These are phyloP conservation scores for Neurospora africana DNA, from an alignment of 495 filamentous ascomycete species.

Conservation along the genomic window DNA sequence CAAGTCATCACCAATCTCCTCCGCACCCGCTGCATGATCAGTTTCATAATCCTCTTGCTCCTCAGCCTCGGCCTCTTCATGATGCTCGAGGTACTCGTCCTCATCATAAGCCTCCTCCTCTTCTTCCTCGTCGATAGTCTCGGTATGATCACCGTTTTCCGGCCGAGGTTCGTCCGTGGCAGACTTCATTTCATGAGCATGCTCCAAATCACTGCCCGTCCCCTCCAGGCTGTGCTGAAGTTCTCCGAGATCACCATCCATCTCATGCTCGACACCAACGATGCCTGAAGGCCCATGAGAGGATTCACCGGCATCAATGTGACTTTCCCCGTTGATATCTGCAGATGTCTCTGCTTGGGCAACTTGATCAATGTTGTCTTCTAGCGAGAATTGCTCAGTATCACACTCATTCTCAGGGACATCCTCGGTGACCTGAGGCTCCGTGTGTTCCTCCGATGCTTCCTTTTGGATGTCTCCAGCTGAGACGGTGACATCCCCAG, in stretches of 20 bases:
- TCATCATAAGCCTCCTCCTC: background rate
- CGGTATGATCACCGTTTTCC: background rate
- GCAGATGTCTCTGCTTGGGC: background rate
- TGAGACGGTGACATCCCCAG: background rate
- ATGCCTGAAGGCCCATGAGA: background rate
- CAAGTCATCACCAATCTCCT: slow-evolving; percentile 1
- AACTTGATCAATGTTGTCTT: background rate
- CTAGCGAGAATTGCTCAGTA: background rate
- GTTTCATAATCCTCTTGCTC: background rate
- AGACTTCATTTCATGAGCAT: background rate
- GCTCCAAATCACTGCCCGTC: background rate
- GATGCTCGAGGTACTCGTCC: background rate
- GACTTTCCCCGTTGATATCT: background rate
- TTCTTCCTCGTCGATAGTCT: background rate
- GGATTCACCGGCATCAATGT: background rate
- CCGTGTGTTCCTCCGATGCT: background rate
- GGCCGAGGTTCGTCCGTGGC: background rate
- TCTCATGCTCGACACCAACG: background rate
- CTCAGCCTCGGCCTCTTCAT: background rate
- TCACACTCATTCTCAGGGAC: background rate
- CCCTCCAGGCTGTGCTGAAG: background rate
- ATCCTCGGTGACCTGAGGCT: background rate
- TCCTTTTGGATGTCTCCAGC: background rate
- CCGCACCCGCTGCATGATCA: background rate
- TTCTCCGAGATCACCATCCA: background rate